Evolutionary conservation across 129 eudicot species (phyloP), one percentile per base, ranked within the genome.

Genomic region (Artemisia annua): DNA sequence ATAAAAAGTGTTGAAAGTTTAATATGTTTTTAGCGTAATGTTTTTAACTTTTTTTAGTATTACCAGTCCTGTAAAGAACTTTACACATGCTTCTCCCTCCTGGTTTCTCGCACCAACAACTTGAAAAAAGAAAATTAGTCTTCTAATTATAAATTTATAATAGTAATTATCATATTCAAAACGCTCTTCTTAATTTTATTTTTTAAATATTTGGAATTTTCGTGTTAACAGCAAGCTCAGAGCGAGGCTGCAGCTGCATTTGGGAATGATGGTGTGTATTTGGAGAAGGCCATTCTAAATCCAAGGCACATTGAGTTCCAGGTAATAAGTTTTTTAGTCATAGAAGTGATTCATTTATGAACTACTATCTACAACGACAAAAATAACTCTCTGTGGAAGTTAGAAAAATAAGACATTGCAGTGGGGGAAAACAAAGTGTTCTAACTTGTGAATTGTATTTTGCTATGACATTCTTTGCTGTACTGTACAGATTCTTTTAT

Each of bases 201-300:
- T 59, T 75, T 76, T 17, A 68, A 11, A 12, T 9, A 28, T 58
- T 69, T 79, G 46, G 17, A 44, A 64, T 19, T 79, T 46, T 51
- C 68, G 16, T 82, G 14, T 26, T 70, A 50, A 73, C 72, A 94
- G 97, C 91, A 85, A 88, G 98, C 98, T 75, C 78, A 94, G 80
- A 94, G 87, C 81, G 98, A 94, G 86, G 98, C 98, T 74, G 98
- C 96, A 26, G 98, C 98, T 83, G 98, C 98, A 44, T 94, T 94
- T 78, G 98, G 98, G 63, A 94, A 90, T 72, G 98, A 90, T 81
- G 98, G 98, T 72, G 93, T 86, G 75, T 94, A 94, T 82, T 86
- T 94, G 79, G 98, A 94, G 85, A 94, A 94, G 79, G 90, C 72
- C 74, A 85, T 94, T 60, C 87, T 78, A 75, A 94, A 94, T 69